Base-by-base conservation (phyloP, 768 basidiomycete genomes). In the Lactarius sanguifluus region DNA sequence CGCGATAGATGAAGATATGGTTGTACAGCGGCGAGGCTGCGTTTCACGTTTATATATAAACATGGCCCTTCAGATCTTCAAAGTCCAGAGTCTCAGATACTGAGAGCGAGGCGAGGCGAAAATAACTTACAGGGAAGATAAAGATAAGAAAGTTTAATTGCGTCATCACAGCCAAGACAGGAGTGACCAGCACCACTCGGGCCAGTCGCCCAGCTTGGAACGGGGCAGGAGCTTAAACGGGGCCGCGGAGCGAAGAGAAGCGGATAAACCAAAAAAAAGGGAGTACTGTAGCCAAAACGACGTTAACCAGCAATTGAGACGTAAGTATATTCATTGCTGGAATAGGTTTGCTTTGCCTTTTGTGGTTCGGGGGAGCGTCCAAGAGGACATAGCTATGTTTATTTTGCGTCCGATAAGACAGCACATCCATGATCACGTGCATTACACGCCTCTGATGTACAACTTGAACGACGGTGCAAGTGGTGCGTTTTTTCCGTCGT, bases 401-500 rank as follows among this genome's bases (percentile, higher is more conserved):
- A 43, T 43, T 43, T 43, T 45, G 20, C n/a, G 8, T 45, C n/a
- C n/a, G 10, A 47, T 47, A 47, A 47, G 45, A 47, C 45, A 12
- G n/a, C 9, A 1, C 47, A 6, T 25, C 7, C 30, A 50, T 57
- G 56, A 9, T 57, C 56, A 57, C 56, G 56, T 57, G 56, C 8
- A 0, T 1, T 15, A 62, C 61, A 50, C 34, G 61, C 7, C 47
- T 52, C 20, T 50, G 32, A 70, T 70, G 70, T 69, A 70, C 64
- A 61, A 25, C 50, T 25, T 52, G 50, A 52, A 64, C 70, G 70
- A 70, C 59, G 58, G 61, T 45, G 70, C 64, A 9, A 70, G 70
- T 38, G 70, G 70, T 70, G 18, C 18, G 63, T 66, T 30, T 50
- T 3, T 52, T 18, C 1, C 23, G 36, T 18, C 7, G 9, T 41